Evolutionary conservation across 495 filamentous ascomycete species (phyloP), one percentile per base, ranked within the genome.

Genomic region (Annulohypoxylon maeteangense): DNA sequence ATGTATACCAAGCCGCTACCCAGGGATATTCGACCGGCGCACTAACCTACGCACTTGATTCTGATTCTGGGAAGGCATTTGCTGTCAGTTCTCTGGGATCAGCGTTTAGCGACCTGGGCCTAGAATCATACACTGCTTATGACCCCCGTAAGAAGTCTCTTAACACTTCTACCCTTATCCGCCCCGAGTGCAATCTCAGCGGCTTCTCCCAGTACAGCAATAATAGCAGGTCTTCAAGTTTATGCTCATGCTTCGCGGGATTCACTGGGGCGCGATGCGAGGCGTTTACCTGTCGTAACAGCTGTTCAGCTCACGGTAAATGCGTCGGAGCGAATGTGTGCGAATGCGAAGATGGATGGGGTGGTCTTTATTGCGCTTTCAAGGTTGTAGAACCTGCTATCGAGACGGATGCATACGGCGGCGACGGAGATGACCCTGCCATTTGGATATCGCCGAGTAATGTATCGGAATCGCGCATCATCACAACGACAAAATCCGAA

Each of bases 371-470:
- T 50, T 81, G 78, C 51, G 70, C 66, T 14, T 77, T 77, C 48
- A 70, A 80, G 29, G 51, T 75, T 0, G 74, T 78, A 7, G 56
- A 75, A 55, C 65, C 77, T 34, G 67, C 65, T 16, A 69, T 67
- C 23, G 78, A 78, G 48, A 80, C 80, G 1, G 77, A 78, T 23
- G 70, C 73, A 25, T 76, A 74, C 29, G 78, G 78, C 6, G 71
- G 60, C 7, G 78, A 80, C 56, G 73, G 78, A 2, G 78, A 79
- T 50, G 79, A 81, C 55, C 78, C 79, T 2, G 77, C 77, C 7
- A 76, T 80, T 29, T 81, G 77, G 78, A 75, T 81, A 23, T 77
- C 78, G 1, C 78, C 78, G 14, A 56, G 29, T 18, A 22, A 65
- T n/a, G 72, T 63, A 44, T 57, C 57, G 10, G 48, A 67, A 14